Evolutionary conservation across 2,329 filamentous ascomycete species (phyloP), one percentile per base, ranked within the genome.

Genomic region (Ophiostoma perfectum): DNA sequence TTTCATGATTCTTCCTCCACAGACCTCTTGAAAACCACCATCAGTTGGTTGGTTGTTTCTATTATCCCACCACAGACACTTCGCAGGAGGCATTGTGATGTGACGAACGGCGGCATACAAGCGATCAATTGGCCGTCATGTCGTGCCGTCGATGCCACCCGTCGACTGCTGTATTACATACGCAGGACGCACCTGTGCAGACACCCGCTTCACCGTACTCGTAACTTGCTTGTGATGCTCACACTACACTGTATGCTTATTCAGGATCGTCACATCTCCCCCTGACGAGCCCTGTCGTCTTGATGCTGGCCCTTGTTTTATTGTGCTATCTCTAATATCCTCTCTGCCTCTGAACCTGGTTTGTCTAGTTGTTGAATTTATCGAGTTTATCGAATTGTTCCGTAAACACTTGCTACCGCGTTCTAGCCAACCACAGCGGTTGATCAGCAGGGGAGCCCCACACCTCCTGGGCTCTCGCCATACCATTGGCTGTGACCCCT

Each of bases 211-310:
- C 45, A 12, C n/a, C 42, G 14, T 12, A 45, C 45, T 47, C 42
- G 42, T 12, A 12, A 44, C 42, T 44, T 27, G 27, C 27, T 2
- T 27, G 27, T 27, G 27, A 27, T 27, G 27, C 27, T 27, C 27
- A 27, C 27, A 27, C 27, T 27, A 12, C 42, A 44, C 42, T 44
- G 42, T 27, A 27, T 27, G 27, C 27, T 27, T 27, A 6, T 47
- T 52, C 49, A 27, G 18, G 49, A 52, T 52, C n/a, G n/a, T 52
- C 36, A 62, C 12, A 16, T 16, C 27, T 27, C 49, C 55, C 55
- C 55, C 55, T 62, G 55, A 58, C 52, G 52, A 58, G 52, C 52
- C 52, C 52, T 58, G 27, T 27, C 27, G 27, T 27, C 27, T 27
- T 27, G 27, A 27, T 27, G 27, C 27, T 27, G 27, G 27, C 27